Percentiles rank a stretch among this genome's conserved stretches.
Evolutionary conservation across 228 moss, liverwort and hornwort genomes (phyloP).

Genomic region (Sphagnum magellanicum): DNA sequence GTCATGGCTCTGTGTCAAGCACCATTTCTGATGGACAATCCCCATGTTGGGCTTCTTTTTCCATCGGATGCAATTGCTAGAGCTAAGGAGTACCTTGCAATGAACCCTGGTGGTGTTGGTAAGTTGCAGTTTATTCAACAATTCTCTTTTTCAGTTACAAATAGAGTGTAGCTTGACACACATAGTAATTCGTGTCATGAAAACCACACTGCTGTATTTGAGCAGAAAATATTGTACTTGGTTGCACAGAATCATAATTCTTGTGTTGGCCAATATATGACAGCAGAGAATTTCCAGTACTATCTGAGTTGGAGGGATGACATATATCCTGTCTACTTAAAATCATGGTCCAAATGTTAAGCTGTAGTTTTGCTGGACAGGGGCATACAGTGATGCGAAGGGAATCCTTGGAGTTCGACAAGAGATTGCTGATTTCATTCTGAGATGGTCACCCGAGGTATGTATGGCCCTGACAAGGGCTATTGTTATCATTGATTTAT

Average conservation of each 20-base stretch:
- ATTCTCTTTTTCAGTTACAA: background rate
- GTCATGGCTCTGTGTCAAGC: slow-evolving; percentile 95
- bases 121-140: slow-evolving; percentile 6
- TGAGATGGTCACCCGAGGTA: slow-evolving; percentile 86
- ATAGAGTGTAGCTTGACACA: background rate
- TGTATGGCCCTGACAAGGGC: background rate
- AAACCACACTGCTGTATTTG: background rate
- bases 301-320: no score
- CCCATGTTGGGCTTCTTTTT: slow-evolving; percentile 61
- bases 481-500: background rate
- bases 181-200: background rate
- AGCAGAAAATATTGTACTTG: no score
- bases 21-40: slow-evolving; percentile 83
- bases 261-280: no score
- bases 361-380: slow-evolving; percentile 22
- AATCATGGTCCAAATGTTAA: no score
- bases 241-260: no score
- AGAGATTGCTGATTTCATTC: slow-evolving; percentile 69
- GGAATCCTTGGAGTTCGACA: slow-evolving; percentile 81
- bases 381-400: slow-evolving; percentile 97
- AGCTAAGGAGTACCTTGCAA: slow-evolving; percentile 71
- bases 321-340: no score
- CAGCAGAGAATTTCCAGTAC: no score
- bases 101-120: slow-evolving; percentile 93
- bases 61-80: slow-evolving; percentile 77